phyloP scores from a whole-genome alignment of 306 rosid species.

The Oemleria cerasiformis region DNA sequence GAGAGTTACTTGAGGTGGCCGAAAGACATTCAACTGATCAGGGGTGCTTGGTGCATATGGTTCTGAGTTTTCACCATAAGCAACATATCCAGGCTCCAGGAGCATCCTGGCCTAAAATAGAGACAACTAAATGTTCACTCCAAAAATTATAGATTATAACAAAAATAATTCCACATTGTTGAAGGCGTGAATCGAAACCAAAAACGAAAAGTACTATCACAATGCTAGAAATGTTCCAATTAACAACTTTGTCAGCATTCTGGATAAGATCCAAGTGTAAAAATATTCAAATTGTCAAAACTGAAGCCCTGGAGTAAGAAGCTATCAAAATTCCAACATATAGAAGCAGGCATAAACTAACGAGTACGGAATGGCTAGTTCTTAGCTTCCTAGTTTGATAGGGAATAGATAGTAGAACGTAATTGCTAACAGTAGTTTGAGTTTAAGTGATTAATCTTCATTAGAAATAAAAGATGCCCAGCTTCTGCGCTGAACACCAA shows the following conservation, averaged over 20 bases:
- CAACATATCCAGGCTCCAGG: constrained; percentile 47
- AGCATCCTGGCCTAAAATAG: constrained; percentile 77
- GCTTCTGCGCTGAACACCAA: constrained; percentile 4
- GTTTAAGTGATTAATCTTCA: not conserved
- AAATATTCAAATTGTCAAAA: not conserved
- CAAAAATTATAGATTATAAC: not conserved
- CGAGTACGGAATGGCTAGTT: not conserved
- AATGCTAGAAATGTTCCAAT: not conserved
- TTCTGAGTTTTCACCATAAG: constrained; percentile 36
- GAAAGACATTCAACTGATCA: constrained; percentile 25
- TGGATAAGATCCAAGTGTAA: not conserved
- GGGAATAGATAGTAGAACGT: not conserved
- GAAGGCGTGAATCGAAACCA: constrained; percentile 2
- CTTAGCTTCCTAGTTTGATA: not conserved
- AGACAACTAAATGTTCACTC: constrained; percentile 19
- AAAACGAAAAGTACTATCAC: not conserved
- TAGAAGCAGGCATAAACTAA: not conserved
- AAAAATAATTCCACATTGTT: not conserved
- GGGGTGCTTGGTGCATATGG: constrained; percentile 33
- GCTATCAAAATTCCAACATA: not conserved
- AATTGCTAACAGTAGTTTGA: not conserved
- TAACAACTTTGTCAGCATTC: not conserved
- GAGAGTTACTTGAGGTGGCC: constrained; percentile 30
- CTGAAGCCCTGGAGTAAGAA: not conserved
- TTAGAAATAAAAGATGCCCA: not conserved